Evolutionary conservation across 208 protist species (phyloP), one percentile per base, ranked within the genome.

Genomic region (Leishmania tropica): DNA sequence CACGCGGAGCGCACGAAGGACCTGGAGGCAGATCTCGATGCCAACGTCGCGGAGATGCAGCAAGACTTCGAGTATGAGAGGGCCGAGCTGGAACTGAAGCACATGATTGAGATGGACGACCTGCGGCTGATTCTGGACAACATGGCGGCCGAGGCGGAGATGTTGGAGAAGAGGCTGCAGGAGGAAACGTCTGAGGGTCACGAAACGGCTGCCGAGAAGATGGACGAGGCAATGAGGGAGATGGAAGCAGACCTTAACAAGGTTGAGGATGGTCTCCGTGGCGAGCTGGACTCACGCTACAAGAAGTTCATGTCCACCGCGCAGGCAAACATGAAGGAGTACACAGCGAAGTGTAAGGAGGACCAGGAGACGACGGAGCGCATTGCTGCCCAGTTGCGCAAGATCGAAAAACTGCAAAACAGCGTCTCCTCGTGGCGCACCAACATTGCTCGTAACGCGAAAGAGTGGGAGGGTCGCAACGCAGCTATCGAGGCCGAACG

Each of bases 321-420:
- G 13, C 96, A 99, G 87, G 90, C 93, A 37, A 97, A 97, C 75
- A 98, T 98, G 95, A 98, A 98, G 83, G 94, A 98, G 81, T 98
- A 99, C 86, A 96, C 96, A 80, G 96, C 98, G 78, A 95, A 98
- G 80, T 98, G 97, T 21, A 98, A 99, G 76, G 94, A 98, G 72
- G 97, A 99, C 83, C 87, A 93, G 51, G 96, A 99, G 75, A 96
- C 93, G 1, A 97, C 96, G 28, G 92, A 97, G 77, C 88, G 87
- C 73, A 99, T 97, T 79, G 97, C 88, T 0, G 83, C 86, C 40
- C 96, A 99, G 83, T 86, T 98, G 65, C 96, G 96, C 75, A 95
- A 97, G 88, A 98, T 99, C 65, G 97, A 98, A 76, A 97, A 97
- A 48, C 88, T 99, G 76, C 97, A 99, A 81, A 95, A 98, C 75